Evolutionary conservation across 805 yeast species (phyloP), one percentile per base, ranked within the genome.

Genomic region (Brettanomyces bruxellensis): DNA sequence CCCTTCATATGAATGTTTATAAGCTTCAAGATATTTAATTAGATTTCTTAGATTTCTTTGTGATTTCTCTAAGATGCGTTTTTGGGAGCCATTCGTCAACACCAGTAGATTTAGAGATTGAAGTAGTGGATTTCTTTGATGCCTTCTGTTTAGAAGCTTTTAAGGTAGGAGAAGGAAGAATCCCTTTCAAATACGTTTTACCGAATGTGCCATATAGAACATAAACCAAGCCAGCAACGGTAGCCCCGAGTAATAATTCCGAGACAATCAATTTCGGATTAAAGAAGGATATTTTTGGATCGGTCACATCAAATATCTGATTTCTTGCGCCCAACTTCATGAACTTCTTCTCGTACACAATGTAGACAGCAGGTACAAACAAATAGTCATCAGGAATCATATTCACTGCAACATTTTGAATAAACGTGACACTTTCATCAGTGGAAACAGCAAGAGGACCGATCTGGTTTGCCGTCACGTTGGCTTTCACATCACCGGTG

Each of bases 211-310:
- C 58, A 63, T 73, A 74, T 34, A 63, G 60, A 50, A 68, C 60
- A 62, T 80, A 83, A 40, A 69, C 79, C 41, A 73, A 54, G 38
- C 67, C 75, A 44, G 68, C 80, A 28, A 81, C 45, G 18, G 81
- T 61, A 23, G 66, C 72, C 3, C 69, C 54, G 47, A 86, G 65
- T 25, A 85, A 53, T 13, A 78, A 44, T 59, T 80, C 83, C 52
- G 84, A 74, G 34, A 84, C 61, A 48, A 87, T 59, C 57, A 88
- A 75, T 64, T 81, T 79, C 12, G 90, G 93, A 60, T 85, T 78
- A 66, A 83, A 80, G 45, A 81, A 52, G 0, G 95, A 82, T 55
- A 89, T 68, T 47, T 81, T 74, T 35, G 74, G 75, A 55, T 88
- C 95, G 9, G 64, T 64, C 47, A 89, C 75, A 23, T 69, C 61